Conservation (phyloP, 495 filamentous ascomycete species). For the Penicillium ucsense region DNA sequence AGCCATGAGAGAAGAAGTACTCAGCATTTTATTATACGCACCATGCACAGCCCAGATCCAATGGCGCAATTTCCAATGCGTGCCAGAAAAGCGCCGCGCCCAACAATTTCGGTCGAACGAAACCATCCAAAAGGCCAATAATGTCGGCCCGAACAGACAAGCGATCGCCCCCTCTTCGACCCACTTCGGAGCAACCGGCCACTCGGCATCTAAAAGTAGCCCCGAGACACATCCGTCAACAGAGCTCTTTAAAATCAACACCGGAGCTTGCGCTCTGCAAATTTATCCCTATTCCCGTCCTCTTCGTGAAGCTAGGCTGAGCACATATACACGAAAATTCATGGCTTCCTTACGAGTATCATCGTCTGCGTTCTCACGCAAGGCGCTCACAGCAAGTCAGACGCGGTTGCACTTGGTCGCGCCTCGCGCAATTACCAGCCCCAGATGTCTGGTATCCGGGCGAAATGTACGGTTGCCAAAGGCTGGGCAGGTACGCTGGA, state of each 20-base stretch:
- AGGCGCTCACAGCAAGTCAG: slow-evolving; percentile 14
- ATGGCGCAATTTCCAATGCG: too few relatives aligned
- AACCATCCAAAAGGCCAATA: too few relatives aligned
- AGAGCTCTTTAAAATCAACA: neutral
- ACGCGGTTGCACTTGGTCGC: slow-evolving; percentile 17
- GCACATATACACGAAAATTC: neutral
- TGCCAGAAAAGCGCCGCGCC: too few relatives aligned
- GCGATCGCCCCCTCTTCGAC: neutral
- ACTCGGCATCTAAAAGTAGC: slow-evolving; percentile 35
- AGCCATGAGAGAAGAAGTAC: too few relatives aligned
- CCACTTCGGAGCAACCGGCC: slow-evolving; percentile 2
- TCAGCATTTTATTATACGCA: too few relatives aligned
- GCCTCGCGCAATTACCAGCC: slow-evolving; percentile 8
- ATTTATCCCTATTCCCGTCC: slow-evolving; percentile 1
- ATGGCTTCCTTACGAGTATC: slow-evolving; percentile 26
- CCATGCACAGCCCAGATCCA: too few relatives aligned
- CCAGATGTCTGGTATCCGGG: neutral
- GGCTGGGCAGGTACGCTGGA: neutral
- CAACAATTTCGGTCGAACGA: too few relatives aligned
- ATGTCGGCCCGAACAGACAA: neutral
- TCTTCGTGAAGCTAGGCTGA: neutral
- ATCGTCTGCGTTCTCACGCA: slow-evolving; percentile 19
- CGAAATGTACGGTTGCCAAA: neutral
- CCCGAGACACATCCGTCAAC: slow-evolving; percentile 15
- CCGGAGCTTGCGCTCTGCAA: slow-evolving; percentile 6